phyloP scores from a whole-genome alignment of 2,329 filamentous ascomycete species.

The Teratosphaeria zuluensis region DNA sequence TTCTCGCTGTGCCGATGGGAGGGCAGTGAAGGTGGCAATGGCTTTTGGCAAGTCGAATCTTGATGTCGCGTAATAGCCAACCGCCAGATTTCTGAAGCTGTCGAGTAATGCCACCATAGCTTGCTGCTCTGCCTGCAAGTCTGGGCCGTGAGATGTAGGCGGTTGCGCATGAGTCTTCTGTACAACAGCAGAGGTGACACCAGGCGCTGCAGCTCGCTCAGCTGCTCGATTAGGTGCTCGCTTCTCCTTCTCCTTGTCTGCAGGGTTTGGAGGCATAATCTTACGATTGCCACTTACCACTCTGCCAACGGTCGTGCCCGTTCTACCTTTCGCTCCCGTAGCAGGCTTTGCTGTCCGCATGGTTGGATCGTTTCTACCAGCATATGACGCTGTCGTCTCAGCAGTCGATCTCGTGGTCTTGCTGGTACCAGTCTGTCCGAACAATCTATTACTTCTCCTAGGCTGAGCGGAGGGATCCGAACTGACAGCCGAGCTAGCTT shows the following conservation, averaged over 20 bases:
- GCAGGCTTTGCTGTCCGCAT: conserved; percentile 49
- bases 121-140: conserved; percentile 49
- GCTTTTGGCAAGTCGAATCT: conserved; percentile 73
- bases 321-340: conserved; percentile 58
- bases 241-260: conserved; percentile 53
- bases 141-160: not conserved
- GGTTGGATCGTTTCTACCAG: conserved; percentile 45
- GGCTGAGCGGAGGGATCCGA: conserved; percentile 35
- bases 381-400: conserved; percentile 42
- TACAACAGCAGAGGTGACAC: conserved; percentile 12
- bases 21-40: conserved; percentile 58
- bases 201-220: conserved; percentile 35
- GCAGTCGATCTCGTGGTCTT: conserved; percentile 53
- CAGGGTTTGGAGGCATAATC: conserved; percentile 37
- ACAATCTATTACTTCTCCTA: conserved; percentile 36
- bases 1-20: conserved; percentile 69
- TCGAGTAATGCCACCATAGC: conserved; percentile 68
- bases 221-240: conserved; percentile 50
- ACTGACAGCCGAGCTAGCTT: conserved; percentile 18
- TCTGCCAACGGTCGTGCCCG: conserved; percentile 64
- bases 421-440: conserved; percentile 56
- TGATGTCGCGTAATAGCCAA: conserved; percentile 66
- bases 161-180: conserved; percentile 11
- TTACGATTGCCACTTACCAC: conserved; percentile 89
- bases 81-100: conserved; percentile 70